These are phyloP conservation scores for Xylariaceae sp. DNA, from an alignment of 2,329 filamentous ascomycete species.

Conservation along the genomic window DNA sequence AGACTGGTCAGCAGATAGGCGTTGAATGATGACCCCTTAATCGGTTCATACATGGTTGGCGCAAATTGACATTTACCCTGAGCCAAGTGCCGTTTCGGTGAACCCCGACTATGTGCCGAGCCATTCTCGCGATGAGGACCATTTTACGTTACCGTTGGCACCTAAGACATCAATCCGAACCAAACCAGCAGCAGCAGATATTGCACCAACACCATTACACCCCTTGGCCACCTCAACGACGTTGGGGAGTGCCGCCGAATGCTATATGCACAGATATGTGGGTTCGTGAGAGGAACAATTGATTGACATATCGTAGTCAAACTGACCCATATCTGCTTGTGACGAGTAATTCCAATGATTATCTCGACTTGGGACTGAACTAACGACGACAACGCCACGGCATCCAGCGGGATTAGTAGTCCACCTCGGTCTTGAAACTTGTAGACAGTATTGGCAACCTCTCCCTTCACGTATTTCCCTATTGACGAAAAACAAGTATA, in stretches of 20 bases:
- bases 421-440: no score
- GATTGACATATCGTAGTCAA: neutral
- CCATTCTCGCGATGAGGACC: neutral
- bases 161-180: neutral
- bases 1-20: slow-evolving; percentile 22
- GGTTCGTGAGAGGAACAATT: neutral
- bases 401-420: no score
- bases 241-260: neutral
- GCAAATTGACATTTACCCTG: slow-evolving; percentile 19
- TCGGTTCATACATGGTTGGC: slow-evolving; percentile 23
- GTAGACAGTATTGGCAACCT: no score
- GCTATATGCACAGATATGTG: neutral
- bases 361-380: neutral
- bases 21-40: slow-evolving; percentile 24
- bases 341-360: neutral
- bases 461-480: no score
- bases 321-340: neutral
- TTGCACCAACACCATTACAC: neutral
- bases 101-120: neutral
- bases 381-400: no score
- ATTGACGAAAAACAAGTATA: no score
- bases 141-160: neutral
- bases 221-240: neutral
- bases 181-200: neutral
- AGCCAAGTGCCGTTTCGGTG: slow-evolving; percentile 3